Percentiles rank a stretch among this genome's conserved stretches.
Conservation (phyloP, 225 moss, liverwort and hornwort genomes). For the Physcomitrium patens region DNA sequence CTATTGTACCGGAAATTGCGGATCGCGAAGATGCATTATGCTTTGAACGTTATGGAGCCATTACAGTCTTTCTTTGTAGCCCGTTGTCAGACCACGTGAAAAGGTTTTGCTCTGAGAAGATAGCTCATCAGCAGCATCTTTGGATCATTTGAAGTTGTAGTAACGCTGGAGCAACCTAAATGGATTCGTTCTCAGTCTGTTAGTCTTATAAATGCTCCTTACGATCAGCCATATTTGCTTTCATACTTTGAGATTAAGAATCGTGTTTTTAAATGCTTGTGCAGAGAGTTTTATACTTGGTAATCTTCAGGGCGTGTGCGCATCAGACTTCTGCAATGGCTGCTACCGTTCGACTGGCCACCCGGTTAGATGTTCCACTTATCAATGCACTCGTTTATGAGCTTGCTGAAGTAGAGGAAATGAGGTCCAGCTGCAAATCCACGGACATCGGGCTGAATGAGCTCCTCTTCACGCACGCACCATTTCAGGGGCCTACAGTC, state of each 20-base stretch:
- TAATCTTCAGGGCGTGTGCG: neutral
- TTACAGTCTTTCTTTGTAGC: neutral
- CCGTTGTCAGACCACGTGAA: neutral
- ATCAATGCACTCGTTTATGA: conserved; percentile 41
- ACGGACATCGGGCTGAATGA: conserved; percentile 35
- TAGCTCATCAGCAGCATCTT: neutral
- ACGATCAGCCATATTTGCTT: neutral
- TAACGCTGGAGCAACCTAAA: neutral
- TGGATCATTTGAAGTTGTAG: neutral
- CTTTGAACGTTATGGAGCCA: neutral
- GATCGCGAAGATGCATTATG: neutral
- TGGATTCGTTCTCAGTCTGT: neutral
- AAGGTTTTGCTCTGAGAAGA: neutral
- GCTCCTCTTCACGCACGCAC: conserved; percentile 44
- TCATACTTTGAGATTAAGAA: neutral
- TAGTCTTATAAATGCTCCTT: neutral
- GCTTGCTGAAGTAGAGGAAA: conserved; percentile 42
- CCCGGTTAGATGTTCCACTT: conserved; percentile 33
- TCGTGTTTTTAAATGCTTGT: neutral
- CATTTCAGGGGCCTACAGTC: conserved; percentile 54
- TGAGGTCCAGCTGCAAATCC: conserved; percentile 37
- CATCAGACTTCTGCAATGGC: conserved; percentile 32
- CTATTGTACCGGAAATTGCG: neutral
- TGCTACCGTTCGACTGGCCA: conserved; percentile 48
- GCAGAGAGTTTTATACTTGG: neutral